These are phyloP conservation scores for Boehmeria nivea DNA, from an alignment of 306 rosid genomes.

Conservation along the genomic window DNA sequence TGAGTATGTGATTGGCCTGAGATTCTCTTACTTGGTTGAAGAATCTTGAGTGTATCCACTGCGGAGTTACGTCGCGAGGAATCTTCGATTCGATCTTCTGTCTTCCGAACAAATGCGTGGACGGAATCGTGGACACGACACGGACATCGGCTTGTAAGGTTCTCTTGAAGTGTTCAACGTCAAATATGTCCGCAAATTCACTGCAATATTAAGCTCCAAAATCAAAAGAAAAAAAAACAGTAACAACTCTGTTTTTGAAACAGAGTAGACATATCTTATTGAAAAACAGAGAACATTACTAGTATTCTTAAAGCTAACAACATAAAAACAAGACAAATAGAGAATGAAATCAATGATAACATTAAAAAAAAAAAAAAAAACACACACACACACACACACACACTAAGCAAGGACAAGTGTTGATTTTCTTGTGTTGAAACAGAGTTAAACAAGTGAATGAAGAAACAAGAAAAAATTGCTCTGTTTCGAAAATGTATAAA, in stretches of 20 bases:
- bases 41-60: slow-evolving; percentile 45
- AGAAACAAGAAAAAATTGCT: too few species aligned
- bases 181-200: slow-evolving; percentile 51
- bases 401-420: too few species aligned
- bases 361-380: too few species aligned
- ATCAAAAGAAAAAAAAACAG: too few species aligned
- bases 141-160: slow-evolving; percentile 44
- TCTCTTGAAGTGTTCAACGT: slow-evolving; percentile 39
- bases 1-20: not conserved
- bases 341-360: too few species aligned
- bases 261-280: too few species aligned
- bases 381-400: too few species aligned
- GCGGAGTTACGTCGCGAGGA: slow-evolving; percentile 43
- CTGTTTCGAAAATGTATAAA: too few species aligned
- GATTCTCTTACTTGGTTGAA: slow-evolving; percentile 23
- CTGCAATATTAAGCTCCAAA: slow-evolving; percentile 18
- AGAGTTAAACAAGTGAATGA: not conserved
- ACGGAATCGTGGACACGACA: slow-evolving; percentile 43
- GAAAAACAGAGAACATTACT: too few species aligned
- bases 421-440: not conserved
- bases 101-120: slow-evolving; percentile 38
- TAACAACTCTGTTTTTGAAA: too few species aligned
- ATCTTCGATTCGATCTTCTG: slow-evolving; percentile 29
- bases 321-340: too few species aligned
- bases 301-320: too few species aligned